Evolutionary conservation across 345 rosid genomes (phyloP), one percentile per base, ranked within the genome.

Genomic region (Noccaea caerulescens): DNA sequence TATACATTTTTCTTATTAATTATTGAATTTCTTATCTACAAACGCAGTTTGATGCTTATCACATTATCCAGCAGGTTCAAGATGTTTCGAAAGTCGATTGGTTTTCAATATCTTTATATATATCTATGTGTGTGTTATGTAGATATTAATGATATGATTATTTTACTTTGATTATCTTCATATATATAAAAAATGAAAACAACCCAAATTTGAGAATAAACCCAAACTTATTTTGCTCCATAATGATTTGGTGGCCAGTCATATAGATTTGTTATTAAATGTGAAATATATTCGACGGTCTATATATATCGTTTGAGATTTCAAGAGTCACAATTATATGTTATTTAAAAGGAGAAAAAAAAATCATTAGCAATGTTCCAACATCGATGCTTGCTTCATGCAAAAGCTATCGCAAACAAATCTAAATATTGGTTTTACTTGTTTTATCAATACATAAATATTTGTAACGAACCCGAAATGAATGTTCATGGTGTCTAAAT

Each of bases 1-100:
- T 56, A 44, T 12, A 68, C 8, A 33, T 56, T 47, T 51, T 23
- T 9, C 61, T 20, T 13, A 51, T 41, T 34, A 53, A 42, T 18
- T 33, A 71, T 53, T 71, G 44, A 38, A 63, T 43, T 20, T 69
- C 57, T 69, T 56, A 44, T 72, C 76, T 63, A 63, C 62, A 63
- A 52, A 44, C 41, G 53, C 42, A 60, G 16, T 11, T 50, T 50
- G 52, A 51, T 59, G 42, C 51, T 71, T 42, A 33, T 61, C 62
- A 18, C 62, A 12, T 25, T 34, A 71, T 51, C 46, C 54, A 42
- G 16, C 45, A 62, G 42, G 18, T 51, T 41, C 33, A 11, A 71
- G 63, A 32, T 71, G 45, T 62, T 71, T 52, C 54, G 33, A 52
- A 71, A 41, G 14, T 23, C 25, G 34, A 53, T 33, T 61, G 51